Percentiles rank a stretch among this genome's conserved stretches.
Conservation (phyloP, 225 moss, liverwort and hornwort species). For the Bryum argenteum region DNA sequence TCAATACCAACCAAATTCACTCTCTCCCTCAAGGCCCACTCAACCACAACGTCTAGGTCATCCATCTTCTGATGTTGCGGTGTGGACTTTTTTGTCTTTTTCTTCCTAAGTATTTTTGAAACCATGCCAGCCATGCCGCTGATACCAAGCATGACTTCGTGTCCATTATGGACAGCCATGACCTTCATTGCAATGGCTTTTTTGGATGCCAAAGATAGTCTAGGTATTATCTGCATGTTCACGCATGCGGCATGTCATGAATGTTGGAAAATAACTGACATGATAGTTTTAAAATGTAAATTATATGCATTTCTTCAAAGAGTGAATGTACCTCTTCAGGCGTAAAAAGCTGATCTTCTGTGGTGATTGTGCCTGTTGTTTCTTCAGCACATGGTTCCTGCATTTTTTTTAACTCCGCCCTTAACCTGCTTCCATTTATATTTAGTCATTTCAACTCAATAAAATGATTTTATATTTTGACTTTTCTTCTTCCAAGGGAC, state of each 20-base stretch:
- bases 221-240: neutral
- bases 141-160: neutral
- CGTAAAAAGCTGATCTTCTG: no score
- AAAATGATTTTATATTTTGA: no score
- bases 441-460: no score
- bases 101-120: neutral
- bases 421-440: no score
- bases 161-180: neutral
- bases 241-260: neutral
- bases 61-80: neutral
- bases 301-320: no score
- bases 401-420: no score
- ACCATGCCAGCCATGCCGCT: neutral
- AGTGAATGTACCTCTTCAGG: no score
- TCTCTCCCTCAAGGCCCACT: neutral
- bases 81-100: no score
- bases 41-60: neutral
- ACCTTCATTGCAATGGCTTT: slow-evolving; percentile 16
- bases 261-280: neutral
- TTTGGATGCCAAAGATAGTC: neutral
- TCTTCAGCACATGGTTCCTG: no score
- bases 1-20: neutral
- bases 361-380: no score
- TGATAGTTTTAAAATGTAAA: neutral
- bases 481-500: no score